Conservation (phyloP, 352 stramenopile genomes). For the Achlya hypogyna region DNA sequence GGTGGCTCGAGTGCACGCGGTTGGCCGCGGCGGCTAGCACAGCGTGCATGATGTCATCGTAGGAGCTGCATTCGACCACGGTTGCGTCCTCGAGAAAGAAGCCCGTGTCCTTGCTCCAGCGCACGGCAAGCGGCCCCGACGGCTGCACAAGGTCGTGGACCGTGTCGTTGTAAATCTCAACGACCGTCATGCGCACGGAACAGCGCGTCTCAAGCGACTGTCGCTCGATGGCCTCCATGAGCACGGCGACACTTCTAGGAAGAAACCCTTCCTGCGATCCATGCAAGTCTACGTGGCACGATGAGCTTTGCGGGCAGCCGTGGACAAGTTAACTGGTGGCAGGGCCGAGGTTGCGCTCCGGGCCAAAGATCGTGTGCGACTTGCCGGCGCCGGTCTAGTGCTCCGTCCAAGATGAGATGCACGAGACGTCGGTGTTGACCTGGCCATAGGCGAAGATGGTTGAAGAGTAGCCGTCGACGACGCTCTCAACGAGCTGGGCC, state of each 20-base stretch:
- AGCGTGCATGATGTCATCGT: conserved; percentile 49
- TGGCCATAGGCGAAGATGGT: conserved; percentile 73
- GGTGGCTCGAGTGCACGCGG: conserved; percentile 54
- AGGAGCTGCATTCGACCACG: conserved; percentile 45
- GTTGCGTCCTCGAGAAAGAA: conserved; percentile 70
- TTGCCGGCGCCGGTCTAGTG: conserved; percentile 48
- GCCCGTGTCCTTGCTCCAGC: conserved; percentile 47
- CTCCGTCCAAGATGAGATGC: background rate
- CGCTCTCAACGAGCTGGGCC: conserved; percentile 38
- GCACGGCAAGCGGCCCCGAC: conserved; percentile 45
- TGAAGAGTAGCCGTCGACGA: conserved; percentile 53
- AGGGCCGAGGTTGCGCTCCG: conserved; percentile 29
- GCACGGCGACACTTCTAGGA: conserved; percentile 33
- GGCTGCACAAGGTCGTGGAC: conserved; percentile 39
- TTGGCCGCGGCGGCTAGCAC: conserved; percentile 52
- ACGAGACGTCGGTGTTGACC: background rate
- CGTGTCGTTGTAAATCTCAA: conserved; percentile 74
- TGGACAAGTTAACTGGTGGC: background rate
- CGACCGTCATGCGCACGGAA: conserved; percentile 52
- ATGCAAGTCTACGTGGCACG: background rate
- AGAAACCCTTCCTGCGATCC: conserved; percentile 39
- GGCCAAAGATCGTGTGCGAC: conserved; percentile 66
- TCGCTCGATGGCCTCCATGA: conserved; percentile 44
- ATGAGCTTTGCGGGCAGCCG: background rate
- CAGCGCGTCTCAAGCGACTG: conserved; percentile 36